Base-by-base conservation (phyloP, 2,329 filamentous ascomycete species). In the Xylaria sp. region DNA sequence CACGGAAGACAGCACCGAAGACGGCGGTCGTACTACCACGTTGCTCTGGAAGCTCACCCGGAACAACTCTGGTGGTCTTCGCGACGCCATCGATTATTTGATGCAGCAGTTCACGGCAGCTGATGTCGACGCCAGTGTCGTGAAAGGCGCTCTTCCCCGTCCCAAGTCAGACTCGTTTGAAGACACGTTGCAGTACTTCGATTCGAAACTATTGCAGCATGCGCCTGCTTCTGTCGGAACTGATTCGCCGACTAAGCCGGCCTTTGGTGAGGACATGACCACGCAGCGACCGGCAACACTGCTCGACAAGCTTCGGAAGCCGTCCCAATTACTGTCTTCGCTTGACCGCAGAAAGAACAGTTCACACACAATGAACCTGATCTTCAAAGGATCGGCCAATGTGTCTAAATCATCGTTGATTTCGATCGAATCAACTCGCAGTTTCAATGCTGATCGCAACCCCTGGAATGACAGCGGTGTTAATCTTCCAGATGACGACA, bases 141-240 rank as follows among this genome's bases (percentile, higher is more conserved):
- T 97, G 70, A 95, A 95, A 74, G 94, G 94, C 55, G 88, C 91
- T n/a, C 94, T 97, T 65, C 92, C 93, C 18, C 89, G 94, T n/a
- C 94, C 94, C 64, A 97, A 97, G 78, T 97, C 94, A 0, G 94
- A 99, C 74, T 97, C 94, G 0, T 99, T 99, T 66, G 94, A 99
- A 73, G 93, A 99, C 69, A 96, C 93, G 6, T 82, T 97, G 55
- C 93, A 92, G 59, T 97, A 92, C 78, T 99, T 99, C 71, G 91
- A 97, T 72, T 97, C 93, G 1, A 97, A 97, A 78, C 83, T 99
- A 51, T 83, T 99, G 57, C 94, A 97, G 75, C 92, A 95, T 69
- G 92, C 93, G 3, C 92, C 93, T 42, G 84, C 89, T 3, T 84
- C 90, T 1, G 82, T 92, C 16, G 83, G 85, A 11, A 92, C 90